Percentiles rank a stretch among this genome's conserved stretches.
Evolutionary conservation across 2,329 filamentous ascomycete genomes (phyloP).

Genomic region (Elsinoe necatrix): DNA sequence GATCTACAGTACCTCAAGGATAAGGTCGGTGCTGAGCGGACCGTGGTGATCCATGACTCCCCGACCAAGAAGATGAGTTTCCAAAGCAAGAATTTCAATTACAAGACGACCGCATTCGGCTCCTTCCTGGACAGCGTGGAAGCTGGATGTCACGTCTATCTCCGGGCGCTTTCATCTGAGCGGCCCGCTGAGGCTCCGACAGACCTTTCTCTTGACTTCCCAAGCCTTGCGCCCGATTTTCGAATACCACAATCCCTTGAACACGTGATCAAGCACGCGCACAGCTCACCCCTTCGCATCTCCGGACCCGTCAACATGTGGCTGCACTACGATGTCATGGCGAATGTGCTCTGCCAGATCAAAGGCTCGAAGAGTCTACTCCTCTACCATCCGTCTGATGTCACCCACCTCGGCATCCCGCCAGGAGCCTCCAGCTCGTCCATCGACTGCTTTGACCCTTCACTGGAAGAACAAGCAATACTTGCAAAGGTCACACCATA

Average conservation of each 20-base stretch:
- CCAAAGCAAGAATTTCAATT: slow-evolving; percentile 71
- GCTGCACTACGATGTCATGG: slow-evolving; percentile 88
- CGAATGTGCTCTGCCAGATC: slow-evolving; percentile 77
- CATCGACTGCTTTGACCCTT: slow-evolving; percentile 55
- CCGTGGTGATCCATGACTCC: slow-evolving; percentile 68
- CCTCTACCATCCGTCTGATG: slow-evolving; percentile 71
- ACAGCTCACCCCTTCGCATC: slow-evolving; percentile 72
- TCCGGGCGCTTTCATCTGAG: slow-evolving; percentile 65
- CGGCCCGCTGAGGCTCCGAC: slow-evolving; percentile 62
- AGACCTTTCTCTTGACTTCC: slow-evolving; percentile 63
- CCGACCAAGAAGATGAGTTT: slow-evolving; percentile 65
- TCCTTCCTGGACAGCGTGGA: slow-evolving; percentile 56
- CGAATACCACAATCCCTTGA: slow-evolving; percentile 53
- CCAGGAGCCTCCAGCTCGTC: slow-evolving; percentile 74
- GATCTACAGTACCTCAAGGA: slow-evolving; percentile 57
- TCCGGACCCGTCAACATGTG: slow-evolving; percentile 78
- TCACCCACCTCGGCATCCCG: slow-evolving; percentile 59
- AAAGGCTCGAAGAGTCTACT: slow-evolving; percentile 63
- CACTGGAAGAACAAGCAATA: slow-evolving; percentile 19
- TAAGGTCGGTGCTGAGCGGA: slow-evolving; percentile 51
- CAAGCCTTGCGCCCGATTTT: slow-evolving; percentile 61
- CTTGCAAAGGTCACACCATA: slow-evolving; percentile 50
- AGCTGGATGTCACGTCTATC: slow-evolving; percentile 57
- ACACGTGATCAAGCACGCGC: slow-evolving; percentile 52
- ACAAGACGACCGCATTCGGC: slow-evolving; percentile 59